Percentiles rank a stretch among this genome's conserved stretches.
Conservation (phyloP, 2,329 filamentous ascomycete genomes). For the Botrytis fragariae region DNA sequence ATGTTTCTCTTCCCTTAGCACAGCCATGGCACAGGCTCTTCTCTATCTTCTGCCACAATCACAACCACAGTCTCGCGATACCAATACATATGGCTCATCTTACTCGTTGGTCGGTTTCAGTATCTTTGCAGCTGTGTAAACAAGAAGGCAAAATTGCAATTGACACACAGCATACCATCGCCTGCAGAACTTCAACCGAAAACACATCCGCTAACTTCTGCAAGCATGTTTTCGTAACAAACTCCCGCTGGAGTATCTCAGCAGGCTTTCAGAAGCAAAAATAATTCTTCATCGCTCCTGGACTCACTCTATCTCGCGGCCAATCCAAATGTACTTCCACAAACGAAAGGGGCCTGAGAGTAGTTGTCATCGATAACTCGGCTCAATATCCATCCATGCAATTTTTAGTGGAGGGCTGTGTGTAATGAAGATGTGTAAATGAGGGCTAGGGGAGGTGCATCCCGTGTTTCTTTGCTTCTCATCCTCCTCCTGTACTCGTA, state of each 20-base stretch:
- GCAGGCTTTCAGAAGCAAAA: not conserved
- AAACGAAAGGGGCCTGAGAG: not conserved
- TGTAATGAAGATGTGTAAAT: not conserved
- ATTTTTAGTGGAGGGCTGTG: not conserved
- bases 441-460: not conserved
- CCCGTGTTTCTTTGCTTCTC: not conserved
- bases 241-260: not conserved
- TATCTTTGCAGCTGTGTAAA: not conserved
- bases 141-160: not conserved
- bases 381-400: not conserved
- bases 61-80: not conserved
- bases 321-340: not conserved
- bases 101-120: not conserved
- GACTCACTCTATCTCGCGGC: not conserved
- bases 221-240: not conserved
- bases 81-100: not conserved
- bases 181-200: not conserved
- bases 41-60: not conserved
- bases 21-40: not conserved
- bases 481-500: rapidly evolving
- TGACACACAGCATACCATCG: too few species aligned
- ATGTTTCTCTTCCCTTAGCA: not conserved
- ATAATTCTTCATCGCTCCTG: not conserved
- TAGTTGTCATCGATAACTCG: not conserved
- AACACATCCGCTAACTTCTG: not conserved